Evolutionary conservation across 2,329 filamentous ascomycete genomes (phyloP), one percentile per base, ranked within the genome.

Genomic region (Lecanicillium sp.): DNA sequence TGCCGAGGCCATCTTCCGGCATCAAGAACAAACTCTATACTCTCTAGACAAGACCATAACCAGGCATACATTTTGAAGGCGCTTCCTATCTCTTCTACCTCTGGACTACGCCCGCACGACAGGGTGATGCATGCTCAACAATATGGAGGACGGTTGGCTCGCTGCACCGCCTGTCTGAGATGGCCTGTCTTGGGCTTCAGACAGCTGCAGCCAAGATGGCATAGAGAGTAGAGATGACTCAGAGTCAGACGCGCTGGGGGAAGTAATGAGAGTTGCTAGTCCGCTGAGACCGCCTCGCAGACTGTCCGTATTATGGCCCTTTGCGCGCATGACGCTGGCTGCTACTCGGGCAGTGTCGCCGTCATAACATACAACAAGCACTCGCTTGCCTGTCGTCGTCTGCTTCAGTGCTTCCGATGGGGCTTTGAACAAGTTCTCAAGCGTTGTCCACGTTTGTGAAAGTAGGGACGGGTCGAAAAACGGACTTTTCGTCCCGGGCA

Each of bases 341-440:
- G 71, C 73, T 5, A 77, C 63, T 1, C 74, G 61, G 4, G 72
- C 62, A 20, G 65, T 70, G 41, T 78, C 71, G 3, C 74, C 74
- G 33, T 72, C 59, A 37, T 76, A 75, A 49, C 72, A 77, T 9
- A 72, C 49, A 9, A 75, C 47, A 10, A 77, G 47, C 11, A 71
- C 49, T 5, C 59, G 59, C 39, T 58, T 61, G 4, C 46, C 55
- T 6, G 43, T 31, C 2, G 66, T 41, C 9, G 52, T 41, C 2
- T 40, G 27, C 17, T 46, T 15, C 0, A 59, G 11, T 1, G 52
- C 46, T 11, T 44, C 31, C 9, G 43, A 36, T 0, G 53, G 47
- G 2, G 53, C 36, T 6, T 48, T 54, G 51, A 75, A 72, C 1
- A 60, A 49, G 3, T 50, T 46, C 25, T 74, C 68, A 3, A 77